Percentiles rank a stretch among this genome's conserved stretches.
Conservation (phyloP, 1,284 basidiomycete genomes). For the Anthracocystis panici-leucophaei region DNA sequence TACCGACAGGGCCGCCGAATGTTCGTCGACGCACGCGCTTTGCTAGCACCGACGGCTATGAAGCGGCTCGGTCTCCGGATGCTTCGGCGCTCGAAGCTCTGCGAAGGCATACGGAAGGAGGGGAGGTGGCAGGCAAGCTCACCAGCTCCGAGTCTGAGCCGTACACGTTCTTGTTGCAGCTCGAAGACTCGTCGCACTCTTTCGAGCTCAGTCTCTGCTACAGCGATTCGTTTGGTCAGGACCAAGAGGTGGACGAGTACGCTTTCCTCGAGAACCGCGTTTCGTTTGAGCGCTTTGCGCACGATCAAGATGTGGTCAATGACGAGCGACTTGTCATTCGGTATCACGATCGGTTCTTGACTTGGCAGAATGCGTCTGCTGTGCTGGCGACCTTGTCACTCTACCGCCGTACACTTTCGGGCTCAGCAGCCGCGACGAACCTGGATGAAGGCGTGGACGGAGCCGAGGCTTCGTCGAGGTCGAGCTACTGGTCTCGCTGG, state of each 20-base stretch:
- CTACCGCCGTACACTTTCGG: constrained; percentile 54
- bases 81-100: constrained; percentile 33
- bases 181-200: constrained; percentile 70
- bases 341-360: constrained; percentile 72
- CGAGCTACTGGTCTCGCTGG: constrained; percentile 63
- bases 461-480: constrained; percentile 14
- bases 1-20: constrained; percentile 17
- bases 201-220: constrained; percentile 72
- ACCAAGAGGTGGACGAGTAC: constrained; percentile 64
- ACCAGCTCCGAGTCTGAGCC: constrained; percentile 71
- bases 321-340: constrained; percentile 72
- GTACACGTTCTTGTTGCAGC: constrained; percentile 72
- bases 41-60: constrained; percentile 40
- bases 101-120: constrained; percentile 24
- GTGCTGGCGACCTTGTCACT: constrained; percentile 72
- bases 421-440: constrained; percentile 13
- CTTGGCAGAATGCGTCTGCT: constrained; percentile 73
- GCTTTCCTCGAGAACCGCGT: constrained; percentile 71
- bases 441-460: constrained; percentile 62
- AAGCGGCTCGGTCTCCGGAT: constrained; percentile 15
- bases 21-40: constrained; percentile 31
- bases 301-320: constrained; percentile 72
- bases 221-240: constrained; percentile 40
- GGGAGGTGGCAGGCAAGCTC: constrained; percentile 62
- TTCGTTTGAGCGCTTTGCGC: constrained; percentile 73